Conservation (phyloP, 2,329 filamentous ascomycete genomes). For the Drechslerella dactyloides region DNA sequence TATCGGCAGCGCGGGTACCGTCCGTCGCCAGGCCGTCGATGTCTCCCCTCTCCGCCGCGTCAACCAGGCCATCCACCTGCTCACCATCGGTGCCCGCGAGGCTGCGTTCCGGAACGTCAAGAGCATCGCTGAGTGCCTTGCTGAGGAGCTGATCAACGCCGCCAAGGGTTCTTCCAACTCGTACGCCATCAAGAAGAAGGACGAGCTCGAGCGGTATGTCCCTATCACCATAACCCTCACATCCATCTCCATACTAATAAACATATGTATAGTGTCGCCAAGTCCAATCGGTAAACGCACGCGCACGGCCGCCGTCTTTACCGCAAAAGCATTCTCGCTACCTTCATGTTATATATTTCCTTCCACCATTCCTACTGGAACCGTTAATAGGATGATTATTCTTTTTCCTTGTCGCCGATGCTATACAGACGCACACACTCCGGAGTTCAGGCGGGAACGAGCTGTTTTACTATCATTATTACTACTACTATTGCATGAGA, state of each 20-base stretch:
- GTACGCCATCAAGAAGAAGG: conserved; percentile 99
- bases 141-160: conserved; percentile 99
- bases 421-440: conserved; percentile 6
- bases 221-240: not conserved
- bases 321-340: conserved; percentile 32
- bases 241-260: conserved; percentile 9
- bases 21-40: conserved; percentile 99
- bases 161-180: conserved; percentile 99
- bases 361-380: conserved; percentile 27
- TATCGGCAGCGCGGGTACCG: conserved; percentile 99
- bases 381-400: conserved; percentile 48
- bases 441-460: conserved; percentile 42
- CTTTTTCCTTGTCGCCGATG: conserved; percentile 10
- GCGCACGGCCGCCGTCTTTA: conserved; percentile 12
- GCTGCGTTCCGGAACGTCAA: conserved; percentile 99
- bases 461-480: conserved; percentile 9
- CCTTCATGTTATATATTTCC: conserved; percentile 50
- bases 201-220: conserved; percentile 84
- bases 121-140: conserved; percentile 98
- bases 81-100: conserved; percentile 98
- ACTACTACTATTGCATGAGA: conserved; percentile 14
- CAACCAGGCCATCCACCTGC: conserved; percentile 99
- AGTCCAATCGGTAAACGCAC: conserved; percentile 97
- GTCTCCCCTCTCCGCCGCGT: conserved; percentile 98
- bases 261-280: conserved; percentile 75